A percentile compares a stretch with the other conserved stretches of the same genome.
Conservation (phyloP, 257 asterid species). For the Sherardia arvensis region DNA sequence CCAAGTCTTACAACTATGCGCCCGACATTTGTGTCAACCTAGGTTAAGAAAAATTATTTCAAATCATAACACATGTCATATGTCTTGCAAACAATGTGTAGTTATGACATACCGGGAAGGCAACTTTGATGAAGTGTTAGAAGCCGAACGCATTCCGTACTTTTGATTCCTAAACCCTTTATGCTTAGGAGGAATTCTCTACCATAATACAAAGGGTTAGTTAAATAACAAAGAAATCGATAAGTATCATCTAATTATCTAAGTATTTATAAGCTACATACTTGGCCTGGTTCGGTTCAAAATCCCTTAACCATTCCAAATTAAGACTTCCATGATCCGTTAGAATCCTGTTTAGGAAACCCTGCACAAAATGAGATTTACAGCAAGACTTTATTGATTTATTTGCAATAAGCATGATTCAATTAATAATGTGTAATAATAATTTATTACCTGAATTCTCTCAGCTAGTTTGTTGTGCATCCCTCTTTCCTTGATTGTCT, state of each 20-base stretch:
- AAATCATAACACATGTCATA: slow-evolving; percentile 1
- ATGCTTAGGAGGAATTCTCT: slow-evolving; percentile 89
- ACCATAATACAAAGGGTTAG: slow-evolving; percentile 20
- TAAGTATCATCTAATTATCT: slow-evolving; percentile 4
- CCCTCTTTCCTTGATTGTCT: slow-evolving; percentile 81
- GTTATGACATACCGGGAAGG: slow-evolving; percentile 80
- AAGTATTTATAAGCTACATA: slow-evolving; percentile 22
- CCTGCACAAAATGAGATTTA: slow-evolving; percentile 39
- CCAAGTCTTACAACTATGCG: slow-evolving; percentile 98
- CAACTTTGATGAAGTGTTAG: slow-evolving; percentile 95
- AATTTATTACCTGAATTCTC: slow-evolving; percentile 37
- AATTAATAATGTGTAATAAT: neutral
- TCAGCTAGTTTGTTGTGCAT: slow-evolving; percentile 88
- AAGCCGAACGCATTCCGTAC: slow-evolving; percentile 94
- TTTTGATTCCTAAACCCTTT: slow-evolving; percentile 88
- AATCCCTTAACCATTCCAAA: slow-evolving; percentile 90
- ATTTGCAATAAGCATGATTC: neutral
- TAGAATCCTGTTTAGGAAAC: slow-evolving; percentile 67
- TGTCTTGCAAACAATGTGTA: neutral
- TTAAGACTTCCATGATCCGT: slow-evolving; percentile 82
- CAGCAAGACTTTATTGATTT: slow-evolving; percentile 1
- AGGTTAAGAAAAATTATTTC: slow-evolving; percentile 16
- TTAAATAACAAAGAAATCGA: neutral
- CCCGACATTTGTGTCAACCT: slow-evolving; percentile 98
- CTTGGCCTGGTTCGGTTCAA: slow-evolving; percentile 95